Evolutionary conservation across 2,329 filamentous ascomycete species (phyloP), one percentile per base, ranked within the genome.

Genomic region (Volutella citrinella): DNA sequence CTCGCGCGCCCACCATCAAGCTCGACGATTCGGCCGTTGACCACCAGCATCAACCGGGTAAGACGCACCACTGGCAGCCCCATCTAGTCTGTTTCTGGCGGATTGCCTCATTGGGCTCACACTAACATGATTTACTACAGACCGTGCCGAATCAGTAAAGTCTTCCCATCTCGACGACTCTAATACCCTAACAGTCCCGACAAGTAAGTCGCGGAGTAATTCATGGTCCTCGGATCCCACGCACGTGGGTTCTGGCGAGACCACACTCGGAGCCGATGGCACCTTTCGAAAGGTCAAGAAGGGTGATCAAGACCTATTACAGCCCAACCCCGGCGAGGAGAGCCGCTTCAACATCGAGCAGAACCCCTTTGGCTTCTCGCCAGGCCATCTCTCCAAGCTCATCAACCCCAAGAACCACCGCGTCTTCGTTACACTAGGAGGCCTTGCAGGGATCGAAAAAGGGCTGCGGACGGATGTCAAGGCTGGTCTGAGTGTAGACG

Each of bases 321-420:
- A 68, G 14, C 81, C 85, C 1, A 84, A 90, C 53, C 82, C 80
- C 2, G 82, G 82, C 7, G 82, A 78, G 2, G 84, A 89, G 59
- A 72, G 67, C 13, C 80, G 86, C 43, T 91, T 87, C 49, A 53
- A 76, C 7, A 79, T 90, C 10, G 72, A 82, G 4, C 69, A 87
- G 52, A 94, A 90, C 55, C 82, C 82, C 1, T 95, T 94, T 52
- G 87, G 86, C 5, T 94, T 86, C 53, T 80, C 80, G 3, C 84
- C 84, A 1, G 88, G 88, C 10, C 81, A 91, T 51, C 69, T 95
- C 39, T 81, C 78, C 43, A 94, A 93, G 61, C 72, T 94, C 55
- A 75, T 89, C 31, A 90, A 93, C 52, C 88, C 88, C 3, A 95
- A 95, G 64, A 91, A 80, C 34, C 62, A 93, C 37, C 71, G 81